Percentiles rank a stretch among this genome's conserved stretches.
Evolutionary conservation across 2,329 filamentous ascomycete genomes (phyloP).

Genomic region (Botrytis aclada): DNA sequence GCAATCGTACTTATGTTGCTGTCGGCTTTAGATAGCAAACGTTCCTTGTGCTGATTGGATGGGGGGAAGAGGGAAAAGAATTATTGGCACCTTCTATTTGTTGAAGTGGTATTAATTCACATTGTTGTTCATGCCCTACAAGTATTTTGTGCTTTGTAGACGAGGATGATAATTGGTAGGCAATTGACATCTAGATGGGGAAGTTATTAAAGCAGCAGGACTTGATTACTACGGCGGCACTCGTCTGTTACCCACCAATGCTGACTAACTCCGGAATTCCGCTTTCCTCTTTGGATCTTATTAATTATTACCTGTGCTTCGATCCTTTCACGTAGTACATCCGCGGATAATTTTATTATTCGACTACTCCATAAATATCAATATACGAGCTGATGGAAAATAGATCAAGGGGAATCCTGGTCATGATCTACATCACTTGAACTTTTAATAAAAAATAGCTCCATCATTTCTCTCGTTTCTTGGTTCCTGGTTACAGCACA

Average conservation of each 20-base stretch:
- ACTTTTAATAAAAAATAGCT: background rate
- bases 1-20: background rate
- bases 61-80: background rate
- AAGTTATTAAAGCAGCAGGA: background rate
- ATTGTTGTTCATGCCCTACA: background rate
- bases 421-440: background rate
- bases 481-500: background rate
- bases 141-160: slow-evolving; percentile 1
- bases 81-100: background rate
- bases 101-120: background rate
- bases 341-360: background rate
- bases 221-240: background rate
- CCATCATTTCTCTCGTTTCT: background rate
- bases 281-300: background rate
- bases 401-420: background rate
- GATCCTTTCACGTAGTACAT: background rate
- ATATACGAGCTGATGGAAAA: background rate
- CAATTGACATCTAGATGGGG: background rate
- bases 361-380: background rate
- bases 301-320: background rate
- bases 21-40: background rate
- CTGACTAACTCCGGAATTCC: background rate
- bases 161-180: background rate
- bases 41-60: background rate
- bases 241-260: background rate